These are phyloP conservation scores for Tolypocladium guangdongense DNA, from an alignment of 2,329 filamentous ascomycete genomes.

Conservation along the genomic window DNA sequence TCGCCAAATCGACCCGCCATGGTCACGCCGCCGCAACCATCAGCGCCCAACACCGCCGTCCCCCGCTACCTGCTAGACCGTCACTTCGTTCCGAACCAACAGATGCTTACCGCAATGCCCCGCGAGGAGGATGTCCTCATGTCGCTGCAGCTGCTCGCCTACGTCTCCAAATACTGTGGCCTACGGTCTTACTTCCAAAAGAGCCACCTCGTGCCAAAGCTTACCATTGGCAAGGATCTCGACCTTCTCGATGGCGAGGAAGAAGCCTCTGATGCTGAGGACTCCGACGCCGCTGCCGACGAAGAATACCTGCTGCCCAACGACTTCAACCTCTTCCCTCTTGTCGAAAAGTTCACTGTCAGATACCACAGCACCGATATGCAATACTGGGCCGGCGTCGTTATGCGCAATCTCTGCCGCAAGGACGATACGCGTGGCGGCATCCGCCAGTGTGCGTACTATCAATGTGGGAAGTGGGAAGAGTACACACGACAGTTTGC, in stretches of 20 bases:
- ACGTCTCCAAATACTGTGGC: constrained; percentile 98
- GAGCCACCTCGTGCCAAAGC: constrained; percentile 82
- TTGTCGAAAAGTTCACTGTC: constrained; percentile 97
- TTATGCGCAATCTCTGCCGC: constrained; percentile 96
- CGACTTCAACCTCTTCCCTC: constrained; percentile 95
- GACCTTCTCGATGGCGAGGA: constrained; percentile 65
- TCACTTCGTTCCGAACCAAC: constrained; percentile 55
- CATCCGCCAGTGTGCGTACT: constrained; percentile 95
- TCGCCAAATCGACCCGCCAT: constrained; percentile 63
- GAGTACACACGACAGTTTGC: constrained; percentile 94
- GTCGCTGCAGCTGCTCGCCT: constrained; percentile 92
- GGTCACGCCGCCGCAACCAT: constrained; percentile 64
- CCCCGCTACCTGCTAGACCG: constrained; percentile 73
- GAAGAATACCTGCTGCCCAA: constrained; percentile 88
- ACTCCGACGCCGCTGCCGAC: constrained; percentile 52
- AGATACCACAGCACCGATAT: constrained; percentile 92
- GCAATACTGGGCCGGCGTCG: constrained; percentile 99
- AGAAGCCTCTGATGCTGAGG: constrained; percentile 26
- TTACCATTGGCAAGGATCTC: constrained; percentile 82
- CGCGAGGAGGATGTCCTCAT: constrained; percentile 96
- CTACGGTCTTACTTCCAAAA: constrained; percentile 90
- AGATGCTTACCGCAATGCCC: constrained; percentile 82
- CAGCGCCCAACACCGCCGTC: constrained; percentile 58
- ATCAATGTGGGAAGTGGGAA: constrained; percentile 97
- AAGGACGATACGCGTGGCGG: constrained; percentile 93